Conservation (phyloP, 139 green algal species). For the Auxenochlorella protothecoides region DNA sequence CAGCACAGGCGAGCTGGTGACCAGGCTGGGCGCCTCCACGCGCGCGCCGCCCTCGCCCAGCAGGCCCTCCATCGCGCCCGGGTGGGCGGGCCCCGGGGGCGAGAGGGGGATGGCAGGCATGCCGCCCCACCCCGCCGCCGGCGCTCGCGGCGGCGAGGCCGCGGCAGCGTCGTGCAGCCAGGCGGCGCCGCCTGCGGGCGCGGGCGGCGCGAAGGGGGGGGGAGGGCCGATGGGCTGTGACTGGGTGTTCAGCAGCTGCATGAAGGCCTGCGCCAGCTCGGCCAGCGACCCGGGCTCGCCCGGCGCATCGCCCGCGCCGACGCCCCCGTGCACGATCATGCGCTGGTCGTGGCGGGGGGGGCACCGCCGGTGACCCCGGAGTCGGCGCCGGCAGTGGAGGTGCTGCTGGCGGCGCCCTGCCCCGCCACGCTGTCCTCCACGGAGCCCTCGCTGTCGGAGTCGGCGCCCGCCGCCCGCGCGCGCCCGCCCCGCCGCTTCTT, state of each 20-base stretch:
- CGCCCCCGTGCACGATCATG: neutral
- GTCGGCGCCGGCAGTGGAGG: neutral
- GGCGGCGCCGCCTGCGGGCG: neutral
- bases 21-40: neutral
- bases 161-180: neutral
- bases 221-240: neutral
- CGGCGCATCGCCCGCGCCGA: slow-evolving; percentile 9
- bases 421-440: neutral
- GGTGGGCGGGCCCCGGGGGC: neutral
- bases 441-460: slow-evolving; percentile 7
- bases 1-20: neutral
- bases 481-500: slow-evolving; percentile 24
- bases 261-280: slow-evolving; percentile 26
- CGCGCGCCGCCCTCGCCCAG: neutral
- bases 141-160: neutral
- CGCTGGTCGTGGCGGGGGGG: neutral
- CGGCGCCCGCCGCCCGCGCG: neutral
- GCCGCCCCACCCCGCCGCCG: neutral
- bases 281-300: slow-evolving; percentile 13
- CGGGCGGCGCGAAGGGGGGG: neutral
- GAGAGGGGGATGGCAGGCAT: neutral
- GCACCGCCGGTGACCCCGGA: neutral
- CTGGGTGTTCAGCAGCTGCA: slow-evolving; percentile 19
- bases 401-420: neutral
- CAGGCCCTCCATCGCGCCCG: neutral